A percentile compares a stretch with the other conserved stretches of the same genome.
Conservation (phyloP, 306 rosid species). For the Arachis stenosperma region DNA sequence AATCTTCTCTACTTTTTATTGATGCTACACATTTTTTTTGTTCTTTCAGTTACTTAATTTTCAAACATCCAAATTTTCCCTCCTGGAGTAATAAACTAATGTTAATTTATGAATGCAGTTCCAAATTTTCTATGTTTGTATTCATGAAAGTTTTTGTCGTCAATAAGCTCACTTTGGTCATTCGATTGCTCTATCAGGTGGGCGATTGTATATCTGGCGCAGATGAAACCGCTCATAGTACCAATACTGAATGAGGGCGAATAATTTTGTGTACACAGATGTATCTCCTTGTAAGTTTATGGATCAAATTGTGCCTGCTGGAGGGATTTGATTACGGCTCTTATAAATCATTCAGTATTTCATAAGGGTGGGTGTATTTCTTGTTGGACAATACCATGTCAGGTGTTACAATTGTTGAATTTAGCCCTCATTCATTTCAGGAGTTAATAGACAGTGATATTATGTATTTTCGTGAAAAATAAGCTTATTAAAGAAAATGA, state of each 20-base stretch:
- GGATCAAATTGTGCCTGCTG: slow-evolving; percentile 42
- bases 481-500: slow-evolving; percentile 34
- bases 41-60: slow-evolving; percentile 9
- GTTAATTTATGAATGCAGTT: background rate
- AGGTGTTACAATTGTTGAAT: slow-evolving; percentile 41
- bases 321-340: slow-evolving; percentile 44
- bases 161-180: slow-evolving; percentile 22
- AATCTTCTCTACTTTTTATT: background rate
- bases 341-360: slow-evolving; percentile 45
- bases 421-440: slow-evolving; percentile 48
- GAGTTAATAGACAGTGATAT: slow-evolving; percentile 29
- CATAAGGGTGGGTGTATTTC: slow-evolving; percentile 49
- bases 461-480: slow-evolving; percentile 41
- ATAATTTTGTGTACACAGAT: slow-evolving; percentile 43
- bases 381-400: slow-evolving; percentile 45
- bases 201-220: slow-evolving; percentile 98
- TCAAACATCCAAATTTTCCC: background rate
- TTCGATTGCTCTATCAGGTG: slow-evolving; percentile 61
- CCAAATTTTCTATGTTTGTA: background rate
- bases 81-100: slow-evolving; percentile 4
- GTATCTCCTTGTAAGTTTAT: slow-evolving; percentile 39
- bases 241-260: slow-evolving; percentile 84
- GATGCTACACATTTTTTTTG: background rate
- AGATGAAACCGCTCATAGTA: slow-evolving; percentile 97
- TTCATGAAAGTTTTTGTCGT: background rate